Evolutionary conservation across 306 rosid genomes (phyloP).

Genomic region (Dalbergia cultrata): DNA sequence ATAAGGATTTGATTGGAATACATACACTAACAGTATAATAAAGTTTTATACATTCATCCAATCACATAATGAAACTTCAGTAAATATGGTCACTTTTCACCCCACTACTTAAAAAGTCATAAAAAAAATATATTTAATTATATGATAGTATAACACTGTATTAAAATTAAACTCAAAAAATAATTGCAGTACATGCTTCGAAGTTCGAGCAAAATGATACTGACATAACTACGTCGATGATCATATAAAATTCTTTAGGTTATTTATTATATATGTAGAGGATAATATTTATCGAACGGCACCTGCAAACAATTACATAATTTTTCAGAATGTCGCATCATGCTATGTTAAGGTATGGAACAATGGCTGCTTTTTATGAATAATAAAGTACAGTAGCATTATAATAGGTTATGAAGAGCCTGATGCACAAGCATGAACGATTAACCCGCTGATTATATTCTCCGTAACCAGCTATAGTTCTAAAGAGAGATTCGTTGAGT

Average conservation of each 20-base stretch:
- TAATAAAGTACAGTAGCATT: constrained; percentile 1
- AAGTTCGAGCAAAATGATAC: constrained; percentile 19
- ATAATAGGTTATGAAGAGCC: not conserved
- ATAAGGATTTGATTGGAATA: no score
- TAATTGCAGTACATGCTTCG: constrained; percentile 5
- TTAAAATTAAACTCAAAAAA: no score
- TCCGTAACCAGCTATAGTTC: constrained; percentile 16
- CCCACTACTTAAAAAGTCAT: no score
- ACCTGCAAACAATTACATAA: not conserved
- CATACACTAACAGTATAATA: no score
- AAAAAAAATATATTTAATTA: no score
- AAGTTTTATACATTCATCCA: no score
- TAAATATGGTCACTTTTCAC: no score
- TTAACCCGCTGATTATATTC: not conserved
- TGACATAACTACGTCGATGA: not conserved
- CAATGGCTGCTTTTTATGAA: constrained; percentile 9
- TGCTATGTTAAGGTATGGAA: constrained; percentile 39
- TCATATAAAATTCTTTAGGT: not conserved
- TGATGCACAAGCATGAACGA: constrained; percentile 26
- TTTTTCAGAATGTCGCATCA: constrained; percentile 42
- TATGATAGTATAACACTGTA: no score
- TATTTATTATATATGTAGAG: not conserved
- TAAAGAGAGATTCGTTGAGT: constrained; percentile 10
- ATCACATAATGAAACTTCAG: no score
- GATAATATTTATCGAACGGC: not conserved